Evolutionary conservation across 345 rosid species (phyloP).

Genomic region (Erucastrum elatum): DNA sequence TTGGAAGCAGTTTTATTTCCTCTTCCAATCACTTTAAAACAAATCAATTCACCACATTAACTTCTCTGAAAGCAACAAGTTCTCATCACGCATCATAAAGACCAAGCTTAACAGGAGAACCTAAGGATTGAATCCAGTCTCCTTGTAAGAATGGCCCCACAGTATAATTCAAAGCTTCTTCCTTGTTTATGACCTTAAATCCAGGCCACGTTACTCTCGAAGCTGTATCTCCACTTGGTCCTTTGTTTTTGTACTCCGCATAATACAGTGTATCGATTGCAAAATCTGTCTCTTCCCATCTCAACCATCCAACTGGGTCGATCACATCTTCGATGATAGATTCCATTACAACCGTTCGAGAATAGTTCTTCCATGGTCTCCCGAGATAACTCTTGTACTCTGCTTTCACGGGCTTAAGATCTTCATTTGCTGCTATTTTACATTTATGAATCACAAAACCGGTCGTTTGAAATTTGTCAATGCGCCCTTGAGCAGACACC

Average conservation of each 20-base stretch:
- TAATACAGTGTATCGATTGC: slow-evolving; percentile 58
- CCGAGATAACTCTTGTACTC: slow-evolving; percentile 65
- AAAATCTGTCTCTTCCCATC: slow-evolving; percentile 52
- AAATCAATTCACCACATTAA: neutral
- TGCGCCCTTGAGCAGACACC: neutral
- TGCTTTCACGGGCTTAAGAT: slow-evolving; percentile 32
- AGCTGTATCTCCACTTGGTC: slow-evolving; percentile 51
- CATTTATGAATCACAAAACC: neutral
- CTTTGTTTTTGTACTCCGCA: slow-evolving; percentile 71
- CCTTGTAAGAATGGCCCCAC: slow-evolving; percentile 58
- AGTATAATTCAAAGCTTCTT: slow-evolving; percentile 58
- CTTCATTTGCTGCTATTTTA: neutral
- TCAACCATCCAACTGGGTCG: slow-evolving; percentile 68
- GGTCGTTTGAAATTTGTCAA: neutral
- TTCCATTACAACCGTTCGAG: slow-evolving; percentile 74
- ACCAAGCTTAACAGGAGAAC: slow-evolving; percentile 48
- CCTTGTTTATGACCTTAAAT: slow-evolving; percentile 45
- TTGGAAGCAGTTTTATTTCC: neutral
- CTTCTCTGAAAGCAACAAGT: slow-evolving; percentile 4
- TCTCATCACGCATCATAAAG: slow-evolving; percentile 26
- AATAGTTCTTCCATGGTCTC: slow-evolving; percentile 72
- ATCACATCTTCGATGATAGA: slow-evolving; percentile 60
- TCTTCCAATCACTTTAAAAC: neutral
- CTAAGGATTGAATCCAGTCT: slow-evolving; percentile 50
- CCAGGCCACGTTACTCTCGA: slow-evolving; percentile 79